Base-by-base conservation (phyloP, 441 rosid genomes). In the Rhodomyrtus psidioides region DNA sequence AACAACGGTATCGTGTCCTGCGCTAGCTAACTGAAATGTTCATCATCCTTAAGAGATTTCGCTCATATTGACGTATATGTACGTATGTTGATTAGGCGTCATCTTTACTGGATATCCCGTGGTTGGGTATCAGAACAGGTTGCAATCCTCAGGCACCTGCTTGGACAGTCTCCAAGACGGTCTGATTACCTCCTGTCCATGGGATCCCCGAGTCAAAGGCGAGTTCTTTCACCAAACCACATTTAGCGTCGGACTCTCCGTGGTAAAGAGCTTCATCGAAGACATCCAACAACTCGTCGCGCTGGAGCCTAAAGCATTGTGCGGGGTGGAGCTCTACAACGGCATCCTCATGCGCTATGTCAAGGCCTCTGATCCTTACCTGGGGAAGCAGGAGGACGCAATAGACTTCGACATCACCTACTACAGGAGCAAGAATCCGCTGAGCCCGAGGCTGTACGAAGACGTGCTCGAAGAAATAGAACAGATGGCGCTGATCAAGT, bases 341-440 rank as follows among this genome's bases (percentile, higher is more conserved):
- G 98, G 98, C 51, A 91, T 96, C 81, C 91, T 96, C 23, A 90
- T 95, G 94, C 95, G 95, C 0, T 96, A 96, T 55, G 94, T 94
- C 9, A 93, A 89, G 74, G 93, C 93, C 2, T 95, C 98, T 4
- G 89, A 88, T 4, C 95, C 97, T 21, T 93, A 85, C 85, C 83
- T 95, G 23, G 95, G 96, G n/a, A 94, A 94, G 87, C 91, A 93
- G 83, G 93, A 90, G 27, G 97, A 95, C 42, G 93, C 91, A 0
- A 12, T 95, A 51, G 96, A 95, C 85, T 95, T 95, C 21, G 94
- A 95, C 58, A 79, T 94, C 84, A 88, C 92, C 1, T 93, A 89
- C 79, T 93, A 91, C 27, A 84, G 95, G 44, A 93, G 94, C 88
- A 93, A 90, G 54, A 90, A 94, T 83, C 94, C 96, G 1, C 12